Conservation (phyloP, 257 asterid species). For the Capsicum baccatum region DNA sequence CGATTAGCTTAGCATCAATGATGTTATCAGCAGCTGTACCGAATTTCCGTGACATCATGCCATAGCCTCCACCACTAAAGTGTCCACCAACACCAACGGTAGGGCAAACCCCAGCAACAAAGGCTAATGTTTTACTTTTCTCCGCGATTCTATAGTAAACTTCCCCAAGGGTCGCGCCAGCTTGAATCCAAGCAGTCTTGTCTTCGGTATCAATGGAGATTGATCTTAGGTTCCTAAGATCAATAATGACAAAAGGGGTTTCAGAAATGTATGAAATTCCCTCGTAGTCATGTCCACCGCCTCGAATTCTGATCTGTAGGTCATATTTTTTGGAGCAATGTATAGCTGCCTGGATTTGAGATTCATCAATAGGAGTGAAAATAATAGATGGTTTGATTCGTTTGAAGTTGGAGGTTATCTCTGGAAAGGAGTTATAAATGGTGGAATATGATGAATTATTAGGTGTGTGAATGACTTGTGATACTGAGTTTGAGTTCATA, state of each 20-base stretch:
- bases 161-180: not conserved
- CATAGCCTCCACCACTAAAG: not conserved
- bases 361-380: not conserved
- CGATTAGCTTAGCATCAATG: not conserved
- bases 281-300: slow-evolving; percentile 1
- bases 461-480: not conserved
- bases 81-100: not conserved
- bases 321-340: not conserved
- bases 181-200: not conserved
- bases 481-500: not conserved
- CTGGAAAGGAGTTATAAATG: not conserved
- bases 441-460: not conserved
- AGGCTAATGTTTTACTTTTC: not conserved
- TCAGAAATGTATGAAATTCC: not conserved
- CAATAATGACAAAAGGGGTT: not conserved
- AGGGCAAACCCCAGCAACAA: not conserved
- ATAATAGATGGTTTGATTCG: not conserved
- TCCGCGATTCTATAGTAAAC: not conserved
- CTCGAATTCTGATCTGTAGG: not conserved
- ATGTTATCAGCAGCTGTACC: not conserved
- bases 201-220: not conserved
- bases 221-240: slow-evolving; percentile 1
- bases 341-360: not conserved
- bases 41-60: not conserved
- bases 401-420: not conserved